Base-by-base conservation (phyloP, 768 basidiomycete species). In the Tylopilus cervinicoccineus region DNA sequence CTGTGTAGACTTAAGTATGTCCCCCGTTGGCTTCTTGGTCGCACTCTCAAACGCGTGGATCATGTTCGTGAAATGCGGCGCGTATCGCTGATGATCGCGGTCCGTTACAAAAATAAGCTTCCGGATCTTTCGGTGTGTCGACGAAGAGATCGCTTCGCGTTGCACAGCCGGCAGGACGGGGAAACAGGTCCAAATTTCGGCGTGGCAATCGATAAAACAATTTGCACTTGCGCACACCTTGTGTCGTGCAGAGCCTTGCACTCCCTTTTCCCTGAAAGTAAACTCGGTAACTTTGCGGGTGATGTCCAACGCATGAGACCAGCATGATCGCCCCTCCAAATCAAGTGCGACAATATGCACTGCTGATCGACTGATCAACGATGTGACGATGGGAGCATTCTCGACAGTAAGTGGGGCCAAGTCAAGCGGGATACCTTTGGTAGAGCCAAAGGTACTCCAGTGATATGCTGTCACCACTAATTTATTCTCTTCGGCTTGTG, bases 151-250 rank as follows among this genome's bases (percentile, higher is more conserved):
- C 0, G 72, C 75, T 8, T 70, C 64, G 5, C 76, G 69, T 33
- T 71, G 68, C 19, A 83, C 67, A 0, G 79, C 78, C 3, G 79
- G 69, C 5, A 79, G 59, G 7, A 83, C 79, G 0, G 80, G 80
- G 50, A 79, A 83, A 13, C 80, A 73, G 6, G 72, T 78, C 80
- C 80, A 83, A 17, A 79, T 73, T 11, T 80, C 79, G 0, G 70
- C 64, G 42, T 78, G 74, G 50, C 78, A 80, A 49, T 81, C 77
- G 33, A 83, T 57, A 22, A 83, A 48, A 34, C 64, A 73, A 49
- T 80, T 82, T 80, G 72, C 12, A 51, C 50, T 2, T 29, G 42
- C 23, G 51, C 40, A 27, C 50, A 47, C 19, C 59, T 54, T 12
- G 44, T 59, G 19, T 7, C 60, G 52, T 19, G 60, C 43, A 16